Percentiles rank a stretch among this genome's conserved stretches.
Conservation (phyloP, 805 yeast genomes). For the Maudiozyma saulgeensis region DNA sequence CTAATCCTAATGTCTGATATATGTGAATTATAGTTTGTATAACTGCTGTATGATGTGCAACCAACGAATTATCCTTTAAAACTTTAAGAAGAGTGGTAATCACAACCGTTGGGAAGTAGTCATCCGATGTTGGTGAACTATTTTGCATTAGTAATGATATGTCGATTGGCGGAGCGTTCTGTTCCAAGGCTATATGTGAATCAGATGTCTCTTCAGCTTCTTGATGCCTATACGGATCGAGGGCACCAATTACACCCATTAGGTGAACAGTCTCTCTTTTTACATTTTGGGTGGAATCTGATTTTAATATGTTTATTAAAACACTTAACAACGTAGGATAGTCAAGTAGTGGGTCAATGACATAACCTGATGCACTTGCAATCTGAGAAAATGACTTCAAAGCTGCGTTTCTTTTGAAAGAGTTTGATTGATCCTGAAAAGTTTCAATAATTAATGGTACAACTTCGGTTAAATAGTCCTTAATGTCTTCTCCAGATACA, state of each 20-base stretch:
- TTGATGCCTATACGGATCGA: slow-evolving; percentile 87
- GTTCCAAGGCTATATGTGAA: slow-evolving; percentile 42
- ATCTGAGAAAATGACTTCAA: slow-evolving; percentile 76
- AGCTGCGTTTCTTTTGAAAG: slow-evolving; percentile 78
- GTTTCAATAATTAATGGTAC: slow-evolving; percentile 83
- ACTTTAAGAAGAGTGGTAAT: slow-evolving; percentile 74
- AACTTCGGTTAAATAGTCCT: slow-evolving; percentile 55
- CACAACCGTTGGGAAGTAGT: slow-evolving; percentile 89
- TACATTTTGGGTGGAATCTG: slow-evolving; percentile 63
- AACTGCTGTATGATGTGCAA: slow-evolving; percentile 76
- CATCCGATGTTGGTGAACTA: slow-evolving; percentile 82
- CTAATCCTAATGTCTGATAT: slow-evolving; percentile 74
- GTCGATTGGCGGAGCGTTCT: slow-evolving; percentile 80
- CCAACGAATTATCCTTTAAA: slow-evolving; percentile 71
- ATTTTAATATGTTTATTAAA: slow-evolving; percentile 65
- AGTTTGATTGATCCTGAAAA: slow-evolving; percentile 81
- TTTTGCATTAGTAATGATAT: slow-evolving; percentile 84
- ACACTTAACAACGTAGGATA: slow-evolving; percentile 78
- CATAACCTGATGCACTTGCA: slow-evolving; percentile 84
- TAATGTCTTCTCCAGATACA: slow-evolving; percentile 79
- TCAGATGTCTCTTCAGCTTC: slow-evolving; percentile 70
- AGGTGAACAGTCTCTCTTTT: slow-evolving; percentile 81
- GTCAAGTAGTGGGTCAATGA: slow-evolving; percentile 80
- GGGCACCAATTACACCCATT: slow-evolving; percentile 84
- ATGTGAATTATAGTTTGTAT: slow-evolving; percentile 85